Conservation (phyloP, 2,329 filamentous ascomycete genomes). For the Ophidiomyces ophidiicola region DNA sequence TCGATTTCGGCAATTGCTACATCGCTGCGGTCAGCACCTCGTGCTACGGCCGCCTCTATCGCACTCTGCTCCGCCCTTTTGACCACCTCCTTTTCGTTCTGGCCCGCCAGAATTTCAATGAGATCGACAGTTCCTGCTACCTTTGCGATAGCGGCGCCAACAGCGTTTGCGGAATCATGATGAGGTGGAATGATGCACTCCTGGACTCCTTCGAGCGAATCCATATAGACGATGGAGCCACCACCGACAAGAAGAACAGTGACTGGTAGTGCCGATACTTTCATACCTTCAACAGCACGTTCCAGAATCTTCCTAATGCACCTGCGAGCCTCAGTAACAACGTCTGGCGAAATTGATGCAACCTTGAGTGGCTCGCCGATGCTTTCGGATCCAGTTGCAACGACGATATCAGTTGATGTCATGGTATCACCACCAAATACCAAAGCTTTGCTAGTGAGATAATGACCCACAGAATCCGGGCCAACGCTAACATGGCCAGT, state of each 20-base stretch:
- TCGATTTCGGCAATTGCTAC: slow-evolving; percentile 36
- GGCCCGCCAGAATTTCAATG: slow-evolving; percentile 36
- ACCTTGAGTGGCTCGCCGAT: slow-evolving; percentile 20
- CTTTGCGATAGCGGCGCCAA: slow-evolving; percentile 48
- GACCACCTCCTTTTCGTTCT: slow-evolving; percentile 17
- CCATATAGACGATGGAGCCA: slow-evolving; percentile 42
- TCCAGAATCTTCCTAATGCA: slow-evolving; percentile 41
- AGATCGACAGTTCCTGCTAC: slow-evolving; percentile 43
- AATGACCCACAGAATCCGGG: slow-evolving; percentile 51
- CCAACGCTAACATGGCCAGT: slow-evolving; percentile 39
- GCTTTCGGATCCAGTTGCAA: slow-evolving; percentile 23
- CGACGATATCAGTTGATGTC: slow-evolving; percentile 49
- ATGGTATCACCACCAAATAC: slow-evolving; percentile 46
- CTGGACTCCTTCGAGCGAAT: slow-evolving; percentile 39
- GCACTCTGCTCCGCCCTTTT: slow-evolving; percentile 18
- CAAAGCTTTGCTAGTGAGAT: slow-evolving; percentile 42
- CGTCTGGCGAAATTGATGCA: slow-evolving; percentile 14
- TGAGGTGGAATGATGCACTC: slow-evolving; percentile 42
- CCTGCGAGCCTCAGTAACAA: slow-evolving; percentile 18
- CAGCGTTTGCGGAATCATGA: slow-evolving; percentile 47
- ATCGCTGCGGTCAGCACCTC: slow-evolving; percentile 23
- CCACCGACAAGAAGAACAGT: slow-evolving; percentile 47
- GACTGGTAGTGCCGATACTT: slow-evolving; percentile 42
- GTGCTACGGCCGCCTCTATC: slow-evolving; percentile 17
- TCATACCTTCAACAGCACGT: slow-evolving; percentile 44